Conservation (phyloP, 2,329 filamentous ascomycete species). For the Hymenoscyphus scutula region DNA sequence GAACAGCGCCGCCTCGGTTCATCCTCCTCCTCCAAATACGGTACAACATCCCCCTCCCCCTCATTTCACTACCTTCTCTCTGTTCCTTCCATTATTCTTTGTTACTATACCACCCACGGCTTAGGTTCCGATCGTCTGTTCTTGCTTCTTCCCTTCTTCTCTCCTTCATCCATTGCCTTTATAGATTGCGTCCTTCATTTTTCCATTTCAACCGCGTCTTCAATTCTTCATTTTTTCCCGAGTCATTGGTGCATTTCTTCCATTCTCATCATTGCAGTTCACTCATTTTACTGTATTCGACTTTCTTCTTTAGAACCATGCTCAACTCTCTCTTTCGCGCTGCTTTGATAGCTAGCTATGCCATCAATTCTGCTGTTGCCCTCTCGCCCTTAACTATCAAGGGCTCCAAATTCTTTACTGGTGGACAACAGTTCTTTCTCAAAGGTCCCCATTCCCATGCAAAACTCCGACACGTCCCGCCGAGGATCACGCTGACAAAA, state of each 20-base stretch:
- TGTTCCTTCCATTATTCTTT: neutral
- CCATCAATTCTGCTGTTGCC: conserved; percentile 12
- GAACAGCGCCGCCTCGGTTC: neutral
- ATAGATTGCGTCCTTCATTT: neutral
- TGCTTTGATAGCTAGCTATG: conserved; percentile 18
- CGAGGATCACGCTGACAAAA: conserved; percentile 24
- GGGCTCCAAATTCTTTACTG: conserved; percentile 33
- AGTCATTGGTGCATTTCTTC: neutral
- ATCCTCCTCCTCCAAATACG: neutral
- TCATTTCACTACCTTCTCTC: neutral
- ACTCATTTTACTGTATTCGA: neutral
- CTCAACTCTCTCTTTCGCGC: conserved; percentile 15
- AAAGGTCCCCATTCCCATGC: conserved; percentile 25
- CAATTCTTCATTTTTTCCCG: neutral
- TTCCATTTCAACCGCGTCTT: neutral
- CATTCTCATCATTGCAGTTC: conserved; percentile 4
- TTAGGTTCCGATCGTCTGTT: neutral
- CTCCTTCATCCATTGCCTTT: neutral
- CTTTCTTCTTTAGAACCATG: conserved; percentile 16
- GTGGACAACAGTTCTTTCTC: conserved; percentile 32
- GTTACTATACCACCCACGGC: neutral
- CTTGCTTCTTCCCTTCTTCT: neutral
- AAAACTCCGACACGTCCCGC: conserved; percentile 48
- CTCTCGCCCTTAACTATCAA: conserved; percentile 31
- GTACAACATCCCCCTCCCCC: neutral